These are phyloP conservation scores for Pythium dissimile DNA, from an alignment of 352 stramenopile species.

Conservation along the genomic window DNA sequence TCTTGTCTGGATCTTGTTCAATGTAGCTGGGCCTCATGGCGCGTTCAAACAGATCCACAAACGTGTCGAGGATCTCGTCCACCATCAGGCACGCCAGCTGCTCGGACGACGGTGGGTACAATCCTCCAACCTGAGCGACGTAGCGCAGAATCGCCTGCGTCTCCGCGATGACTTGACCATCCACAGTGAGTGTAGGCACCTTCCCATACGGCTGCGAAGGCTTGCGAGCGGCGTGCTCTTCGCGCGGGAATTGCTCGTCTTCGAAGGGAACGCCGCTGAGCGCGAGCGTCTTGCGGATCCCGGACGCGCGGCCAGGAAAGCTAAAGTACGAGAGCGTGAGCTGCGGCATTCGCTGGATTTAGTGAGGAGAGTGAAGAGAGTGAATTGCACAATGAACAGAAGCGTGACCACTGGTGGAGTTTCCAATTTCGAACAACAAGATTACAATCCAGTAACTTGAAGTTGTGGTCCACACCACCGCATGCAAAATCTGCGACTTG, in stretches of 20 bases:
- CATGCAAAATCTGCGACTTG: too few relatives aligned
- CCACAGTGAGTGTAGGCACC: slow-evolving; percentile 38
- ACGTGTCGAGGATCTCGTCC: slow-evolving; percentile 39
- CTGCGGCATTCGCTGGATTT: too few relatives aligned
- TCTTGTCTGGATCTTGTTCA: slow-evolving; percentile 1
- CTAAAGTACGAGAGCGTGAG: too few relatives aligned
- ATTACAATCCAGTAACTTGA: too few relatives aligned
- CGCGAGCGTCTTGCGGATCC: slow-evolving; percentile 45
- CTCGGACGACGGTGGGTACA: slow-evolving; percentile 41
- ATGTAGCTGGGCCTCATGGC: slow-evolving; percentile 7
- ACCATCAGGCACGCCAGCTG: slow-evolving; percentile 29
- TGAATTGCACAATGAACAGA: too few relatives aligned
- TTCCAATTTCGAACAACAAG: too few relatives aligned
- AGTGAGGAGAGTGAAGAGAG: too few relatives aligned
- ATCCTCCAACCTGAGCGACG: slow-evolving; percentile 39
- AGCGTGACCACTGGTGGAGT: too few relatives aligned
- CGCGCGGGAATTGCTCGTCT: slow-evolving; percentile 38
- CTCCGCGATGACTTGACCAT: slow-evolving; percentile 43
- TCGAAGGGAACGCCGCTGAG: slow-evolving; percentile 55
- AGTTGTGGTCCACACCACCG: too few relatives aligned
- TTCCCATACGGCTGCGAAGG: slow-evolving; percentile 41
- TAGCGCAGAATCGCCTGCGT: slow-evolving; percentile 51
- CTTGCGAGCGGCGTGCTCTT: slow-evolving; percentile 40
- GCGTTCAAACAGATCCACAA: slow-evolving; percentile 2
- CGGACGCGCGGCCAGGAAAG: too few relatives aligned